A percentile compares a stretch with the other conserved stretches of the same genome.
phyloP scores from a whole-genome alignment of 1,284 basidiomycete genomes.

The Anthracocystis panici-leucophaei region DNA sequence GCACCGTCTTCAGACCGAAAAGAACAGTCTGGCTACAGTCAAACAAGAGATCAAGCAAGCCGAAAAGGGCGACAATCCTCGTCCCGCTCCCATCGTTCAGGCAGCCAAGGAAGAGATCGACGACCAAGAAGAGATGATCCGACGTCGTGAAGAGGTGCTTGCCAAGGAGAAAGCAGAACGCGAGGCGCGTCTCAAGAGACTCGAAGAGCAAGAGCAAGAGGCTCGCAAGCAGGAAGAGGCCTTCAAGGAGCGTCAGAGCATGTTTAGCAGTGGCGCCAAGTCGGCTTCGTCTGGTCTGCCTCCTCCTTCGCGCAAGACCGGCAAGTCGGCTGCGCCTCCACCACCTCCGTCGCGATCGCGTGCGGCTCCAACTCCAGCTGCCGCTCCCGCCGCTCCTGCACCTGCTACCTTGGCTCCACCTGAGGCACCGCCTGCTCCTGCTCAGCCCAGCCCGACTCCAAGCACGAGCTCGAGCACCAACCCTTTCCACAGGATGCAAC shows the following conservation, averaged over 20 bases:
- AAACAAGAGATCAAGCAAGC: slow-evolving; percentile 57
- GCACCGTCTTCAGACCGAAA: slow-evolving; percentile 55
- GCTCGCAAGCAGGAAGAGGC: slow-evolving; percentile 59
- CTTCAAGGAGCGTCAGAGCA: slow-evolving; percentile 61
- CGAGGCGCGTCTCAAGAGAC: slow-evolving; percentile 54
- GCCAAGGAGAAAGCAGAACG: slow-evolving; percentile 64
- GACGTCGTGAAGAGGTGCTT: slow-evolving; percentile 62
- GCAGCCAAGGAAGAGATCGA: slow-evolving; percentile 61
- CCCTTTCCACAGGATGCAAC: slow-evolving; percentile 64
- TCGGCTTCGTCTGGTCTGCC: slow-evolving; percentile 51
- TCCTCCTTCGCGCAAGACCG: slow-evolving; percentile 50
- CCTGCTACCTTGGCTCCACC: slow-evolving; percentile 26
- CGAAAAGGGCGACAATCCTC: slow-evolving; percentile 43
- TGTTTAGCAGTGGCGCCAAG: slow-evolving; percentile 47
- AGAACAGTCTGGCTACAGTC: slow-evolving; percentile 51
- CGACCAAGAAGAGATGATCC: slow-evolving; percentile 61
- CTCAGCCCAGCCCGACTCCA: slow-evolving; percentile 34
- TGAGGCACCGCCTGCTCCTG: slow-evolving; percentile 26
- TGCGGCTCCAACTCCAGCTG: slow-evolving; percentile 43
- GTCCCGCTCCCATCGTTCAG: slow-evolving; percentile 54
- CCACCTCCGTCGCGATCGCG: slow-evolving; percentile 47
- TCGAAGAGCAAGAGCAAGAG: slow-evolving; percentile 66
- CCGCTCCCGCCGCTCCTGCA: slow-evolving; percentile 50
- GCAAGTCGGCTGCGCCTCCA: slow-evolving; percentile 41
- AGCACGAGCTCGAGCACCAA: slow-evolving; percentile 54